Evolutionary conservation across 2,329 filamentous ascomycete genomes (phyloP).

Genomic region (Colletotrichum tropicicola): DNA sequence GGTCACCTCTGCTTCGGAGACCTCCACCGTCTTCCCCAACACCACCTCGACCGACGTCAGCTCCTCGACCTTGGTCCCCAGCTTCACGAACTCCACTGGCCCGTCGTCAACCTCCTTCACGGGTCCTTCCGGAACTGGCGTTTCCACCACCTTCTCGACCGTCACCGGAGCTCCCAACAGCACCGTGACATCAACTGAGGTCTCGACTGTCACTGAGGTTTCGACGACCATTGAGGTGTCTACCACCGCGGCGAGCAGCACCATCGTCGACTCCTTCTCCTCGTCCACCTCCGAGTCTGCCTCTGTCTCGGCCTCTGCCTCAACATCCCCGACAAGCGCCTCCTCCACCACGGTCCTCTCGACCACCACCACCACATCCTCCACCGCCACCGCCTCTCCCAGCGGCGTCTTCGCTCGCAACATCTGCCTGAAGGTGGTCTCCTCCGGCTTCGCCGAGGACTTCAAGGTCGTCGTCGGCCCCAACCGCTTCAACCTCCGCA

Average conservation of each 20-base stretch:
- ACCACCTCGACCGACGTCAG: not conserved
- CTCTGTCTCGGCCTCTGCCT: not conserved
- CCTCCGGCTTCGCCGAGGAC: not conserved
- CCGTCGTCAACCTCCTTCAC: not conserved
- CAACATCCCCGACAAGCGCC: too few relatives aligned
- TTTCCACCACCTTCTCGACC: not conserved
- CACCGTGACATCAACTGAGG: not conserved
- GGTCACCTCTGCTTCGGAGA: not conserved
- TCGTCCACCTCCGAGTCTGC: not conserved
- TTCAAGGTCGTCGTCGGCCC: not conserved
- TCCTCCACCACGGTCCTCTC: not conserved
- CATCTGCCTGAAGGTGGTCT: conserved; percentile 21
- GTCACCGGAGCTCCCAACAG: not conserved
- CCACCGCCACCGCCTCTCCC: not conserved
- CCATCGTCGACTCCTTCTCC: not conserved
- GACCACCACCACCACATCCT: not conserved
- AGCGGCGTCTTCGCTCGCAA: conserved; percentile 7
- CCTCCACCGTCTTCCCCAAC: conserved; percentile 9
- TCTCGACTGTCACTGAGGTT: not conserved
- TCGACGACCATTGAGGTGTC: not conserved
- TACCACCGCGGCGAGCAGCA: not conserved
- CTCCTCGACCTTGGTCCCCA: conserved; percentile 10
- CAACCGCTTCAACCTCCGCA: conserved; percentile 19
- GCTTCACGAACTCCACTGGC: not conserved
- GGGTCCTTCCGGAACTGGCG: not conserved